phyloP scores from a whole-genome alignment of 345 rosid species.

The Orychophragmus violaceus region DNA sequence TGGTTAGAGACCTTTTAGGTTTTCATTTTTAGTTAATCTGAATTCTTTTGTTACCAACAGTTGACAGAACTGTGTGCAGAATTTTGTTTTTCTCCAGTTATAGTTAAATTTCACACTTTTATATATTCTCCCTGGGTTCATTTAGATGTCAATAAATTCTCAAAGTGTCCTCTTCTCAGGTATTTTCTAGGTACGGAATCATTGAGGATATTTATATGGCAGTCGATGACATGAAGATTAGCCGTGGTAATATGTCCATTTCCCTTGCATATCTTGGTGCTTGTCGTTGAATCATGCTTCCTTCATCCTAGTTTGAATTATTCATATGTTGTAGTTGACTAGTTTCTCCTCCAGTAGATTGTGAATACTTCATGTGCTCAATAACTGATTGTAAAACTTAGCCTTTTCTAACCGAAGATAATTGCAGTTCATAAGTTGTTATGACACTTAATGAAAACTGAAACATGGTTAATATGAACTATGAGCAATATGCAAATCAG shows the following conservation, averaged over 20 bases:
- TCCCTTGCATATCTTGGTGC: neutral
- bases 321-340: neutral
- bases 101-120: neutral
- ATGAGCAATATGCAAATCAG: neutral
- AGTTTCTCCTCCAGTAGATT: neutral
- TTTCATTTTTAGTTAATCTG: neutral
- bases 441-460: neutral
- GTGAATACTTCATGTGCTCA: neutral
- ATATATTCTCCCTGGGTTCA: conserved; percentile 6
- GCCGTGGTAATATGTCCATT: conserved; percentile 50
- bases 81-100: neutral
- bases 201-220: conserved; percentile 67
- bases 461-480: neutral
- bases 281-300: neutral
- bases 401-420: neutral
- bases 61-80: neutral
- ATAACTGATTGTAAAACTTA: neutral
- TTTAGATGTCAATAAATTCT: neutral
- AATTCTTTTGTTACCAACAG: neutral
- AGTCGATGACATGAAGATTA: conserved; percentile 57
- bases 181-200: conserved; percentile 64
- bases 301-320: neutral
- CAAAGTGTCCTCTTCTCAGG: conserved; percentile 36
- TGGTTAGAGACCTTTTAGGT: conserved; percentile 8
- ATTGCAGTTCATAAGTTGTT: neutral